Evolutionary conservation across 306 rosid genomes (phyloP).

Genomic region (Vicia faba): DNA sequence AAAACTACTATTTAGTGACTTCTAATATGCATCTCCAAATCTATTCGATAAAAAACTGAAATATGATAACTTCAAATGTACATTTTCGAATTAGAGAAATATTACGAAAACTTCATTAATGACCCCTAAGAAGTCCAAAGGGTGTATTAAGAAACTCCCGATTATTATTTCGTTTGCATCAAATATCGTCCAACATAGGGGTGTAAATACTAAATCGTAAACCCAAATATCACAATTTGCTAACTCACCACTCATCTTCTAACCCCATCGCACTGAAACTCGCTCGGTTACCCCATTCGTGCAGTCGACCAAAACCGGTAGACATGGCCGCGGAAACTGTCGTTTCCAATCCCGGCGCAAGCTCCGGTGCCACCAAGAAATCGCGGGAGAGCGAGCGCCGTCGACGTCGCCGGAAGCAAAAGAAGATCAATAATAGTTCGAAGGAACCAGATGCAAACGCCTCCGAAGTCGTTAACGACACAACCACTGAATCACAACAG

Average conservation of each 20-base stretch:
- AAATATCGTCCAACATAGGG: too few species aligned
- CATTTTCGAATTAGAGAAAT: too few species aligned
- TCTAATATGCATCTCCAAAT: too few species aligned
- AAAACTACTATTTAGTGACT: too few species aligned
- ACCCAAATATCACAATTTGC: too few species aligned
- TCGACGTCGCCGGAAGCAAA: constrained; percentile 91
- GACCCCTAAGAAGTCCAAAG: too few species aligned
- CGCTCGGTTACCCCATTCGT: neutral
- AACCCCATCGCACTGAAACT: neutral
- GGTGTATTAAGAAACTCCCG: too few species aligned
- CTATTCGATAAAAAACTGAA: too few species aligned
- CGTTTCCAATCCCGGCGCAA: constrained; percentile 41
- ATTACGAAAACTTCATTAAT: too few species aligned
- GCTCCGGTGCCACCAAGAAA: constrained; percentile 47
- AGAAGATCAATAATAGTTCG: constrained; percentile 72
- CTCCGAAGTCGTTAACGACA: constrained; percentile 46
- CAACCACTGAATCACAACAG: constrained; percentile 56
- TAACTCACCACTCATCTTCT: neutral
- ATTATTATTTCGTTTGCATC: too few species aligned
- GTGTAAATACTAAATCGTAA: too few species aligned
- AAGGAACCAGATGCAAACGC: constrained; percentile 39
- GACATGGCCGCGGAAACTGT: constrained; percentile 65
- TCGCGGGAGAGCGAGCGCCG: constrained; percentile 82
- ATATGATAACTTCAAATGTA: too few species aligned
- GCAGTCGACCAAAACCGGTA: neutral